phyloP scores from a whole-genome alignment of 441 rosid species.

The Isatis lusitanica region DNA sequence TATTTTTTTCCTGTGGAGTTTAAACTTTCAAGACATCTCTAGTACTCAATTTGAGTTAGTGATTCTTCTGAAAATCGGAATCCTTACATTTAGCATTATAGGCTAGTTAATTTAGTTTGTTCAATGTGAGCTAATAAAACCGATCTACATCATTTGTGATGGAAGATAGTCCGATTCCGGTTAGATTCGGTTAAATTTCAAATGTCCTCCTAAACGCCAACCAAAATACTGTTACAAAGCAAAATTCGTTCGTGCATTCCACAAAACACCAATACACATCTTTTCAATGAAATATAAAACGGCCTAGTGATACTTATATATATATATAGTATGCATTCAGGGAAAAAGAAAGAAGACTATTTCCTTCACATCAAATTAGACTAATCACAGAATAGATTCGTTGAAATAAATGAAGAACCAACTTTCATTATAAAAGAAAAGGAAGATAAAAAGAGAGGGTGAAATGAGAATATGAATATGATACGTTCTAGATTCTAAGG shows the following conservation, averaged over 20 bases:
- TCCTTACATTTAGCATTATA: neutral
- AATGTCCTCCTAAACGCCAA: conserved; percentile 2
- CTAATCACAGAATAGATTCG: conserved; percentile 26
- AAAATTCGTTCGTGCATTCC: conserved; percentile 34
- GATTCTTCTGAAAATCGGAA: neutral
- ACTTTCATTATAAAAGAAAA: neutral
- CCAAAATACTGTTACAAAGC: neutral
- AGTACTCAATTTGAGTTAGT: neutral
- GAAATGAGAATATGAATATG: conserved; percentile 26
- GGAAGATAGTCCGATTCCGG: neutral
- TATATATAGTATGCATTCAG: neutral
- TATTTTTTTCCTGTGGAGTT: neutral
- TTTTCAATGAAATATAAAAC: neutral
- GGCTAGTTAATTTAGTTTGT: too few relatives aligned
- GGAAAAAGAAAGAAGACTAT: conserved; percentile 6
- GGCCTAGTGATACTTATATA: neutral
- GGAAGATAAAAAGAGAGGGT: conserved; percentile 24
- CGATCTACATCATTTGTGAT: neutral
- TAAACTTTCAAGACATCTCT: neutral
- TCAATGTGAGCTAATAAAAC: neutral
- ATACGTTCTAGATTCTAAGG: conserved; percentile 22
- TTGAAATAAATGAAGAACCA: conserved; percentile 28
- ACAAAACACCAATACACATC: conserved; percentile 2
- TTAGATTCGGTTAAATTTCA: neutral
- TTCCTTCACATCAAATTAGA: conserved; percentile 29